Base-by-base conservation (phyloP, 139 green algal species). In the Coelastrella sp. region DNA sequence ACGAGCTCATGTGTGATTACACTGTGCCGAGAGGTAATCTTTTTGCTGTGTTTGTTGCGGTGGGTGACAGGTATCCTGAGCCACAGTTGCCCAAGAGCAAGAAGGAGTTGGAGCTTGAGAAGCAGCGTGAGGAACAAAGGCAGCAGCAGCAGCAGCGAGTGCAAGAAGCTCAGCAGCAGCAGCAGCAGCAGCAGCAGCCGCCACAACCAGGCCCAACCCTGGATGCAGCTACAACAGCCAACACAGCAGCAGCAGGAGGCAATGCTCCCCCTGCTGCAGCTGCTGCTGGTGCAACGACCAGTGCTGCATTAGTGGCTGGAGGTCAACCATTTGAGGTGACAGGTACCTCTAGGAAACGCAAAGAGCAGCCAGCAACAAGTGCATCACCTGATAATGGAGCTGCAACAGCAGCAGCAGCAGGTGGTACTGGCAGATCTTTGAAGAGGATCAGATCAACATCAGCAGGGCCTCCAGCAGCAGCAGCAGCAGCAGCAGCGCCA, bases 51-150 rank as follows among this genome's bases (percentile, higher is more conserved):
- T 62, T 27, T 21, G 13, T 41, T 38, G n/a, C n/a, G n/a, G n/a
- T n/a, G n/a, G n/a, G n/a, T n/a, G n/a, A n/a, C 77, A 85, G 79
- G 79, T 85, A 85, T 30, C 79, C 40, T 0, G 5, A 23, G 27
- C 53, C 62, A 30, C 30, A 13, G 43, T 23, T 85, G 79, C 79
- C 79, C 59, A 48, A 62, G 40, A 62, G 17, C 8, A 74, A 64
- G 21, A 30, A 43, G 15, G 27, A 79, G 40, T 1, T 59, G 40
- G 35, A 50, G 17, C 13, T 8, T 19, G 34, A 79, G 69, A 9
- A 15, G 40, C 2, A 59, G 67, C 67, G 37, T 8, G 11, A 30
- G 41, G 27, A 41, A 19, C 41, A 79, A 57, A 37, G 27, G 34
- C 51, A 40, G 72, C 5, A 30, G 50, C 50, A 71, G 53, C 75